phyloP scores from a whole-genome alignment of 148 eudicot genomes.

The Cornus kousa region DNA sequence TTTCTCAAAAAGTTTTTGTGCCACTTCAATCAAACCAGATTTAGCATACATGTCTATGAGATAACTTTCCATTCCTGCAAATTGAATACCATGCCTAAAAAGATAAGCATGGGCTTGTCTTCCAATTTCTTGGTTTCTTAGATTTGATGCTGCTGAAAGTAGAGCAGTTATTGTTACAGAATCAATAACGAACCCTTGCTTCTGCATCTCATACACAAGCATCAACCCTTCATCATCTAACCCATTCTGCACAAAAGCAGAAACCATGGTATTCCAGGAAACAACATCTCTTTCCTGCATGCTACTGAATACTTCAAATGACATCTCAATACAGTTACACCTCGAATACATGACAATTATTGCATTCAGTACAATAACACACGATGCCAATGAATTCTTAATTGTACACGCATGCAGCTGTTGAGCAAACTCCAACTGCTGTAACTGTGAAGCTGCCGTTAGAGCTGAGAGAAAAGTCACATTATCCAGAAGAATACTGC shows the following conservation, averaged over 20 bases:
- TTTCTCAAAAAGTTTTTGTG: slow-evolving; percentile 45
- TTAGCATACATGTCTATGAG: slow-evolving; percentile 89
- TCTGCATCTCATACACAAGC: slow-evolving; percentile 91
- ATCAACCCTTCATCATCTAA: slow-evolving; percentile 72
- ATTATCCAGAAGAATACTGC: slow-evolving; percentile 39
- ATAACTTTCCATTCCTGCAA: slow-evolving; percentile 79
- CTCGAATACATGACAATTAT: slow-evolving; percentile 78
- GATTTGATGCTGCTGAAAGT: slow-evolving; percentile 85
- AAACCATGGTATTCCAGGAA: slow-evolving; percentile 87
- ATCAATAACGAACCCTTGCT: slow-evolving; percentile 63
- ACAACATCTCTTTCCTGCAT: slow-evolving; percentile 79
- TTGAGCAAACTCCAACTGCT: slow-evolving; percentile 43
- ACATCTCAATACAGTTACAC: slow-evolving; percentile 56
- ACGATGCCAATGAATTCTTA: slow-evolving; percentile 35
- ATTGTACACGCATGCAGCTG: slow-evolving; percentile 71
- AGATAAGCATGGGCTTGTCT: slow-evolving; percentile 82
- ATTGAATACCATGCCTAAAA: slow-evolving; percentile 57
- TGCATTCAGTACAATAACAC: slow-evolving; percentile 57
- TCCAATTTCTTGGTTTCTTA: slow-evolving; percentile 62
- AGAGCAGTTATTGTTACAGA: slow-evolving; percentile 65
- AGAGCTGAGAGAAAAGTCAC: slow-evolving; percentile 69
- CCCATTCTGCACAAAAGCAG: slow-evolving; percentile 76
- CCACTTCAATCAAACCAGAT: slow-evolving; percentile 52
- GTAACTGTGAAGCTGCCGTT: slow-evolving; percentile 81
- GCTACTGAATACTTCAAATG: slow-evolving; percentile 62